Base-by-base conservation (phyloP, 2,329 filamentous ascomycete species). In the Diaporthe longicolla region DNA sequence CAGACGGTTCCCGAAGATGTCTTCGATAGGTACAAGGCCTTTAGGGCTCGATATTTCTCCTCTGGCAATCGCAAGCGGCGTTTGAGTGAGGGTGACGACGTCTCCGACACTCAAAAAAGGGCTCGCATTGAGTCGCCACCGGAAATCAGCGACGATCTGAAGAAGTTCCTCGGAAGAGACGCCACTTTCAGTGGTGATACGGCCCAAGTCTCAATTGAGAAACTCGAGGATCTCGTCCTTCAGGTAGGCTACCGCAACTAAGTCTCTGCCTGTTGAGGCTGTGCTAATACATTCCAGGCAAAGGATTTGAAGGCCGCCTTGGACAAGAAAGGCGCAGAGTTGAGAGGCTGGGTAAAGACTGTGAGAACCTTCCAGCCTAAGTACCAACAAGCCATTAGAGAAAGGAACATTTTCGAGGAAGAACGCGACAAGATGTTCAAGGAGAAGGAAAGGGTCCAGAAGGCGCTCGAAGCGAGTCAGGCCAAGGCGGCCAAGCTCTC, bases 311-410 rank as follows among this genome's bases (percentile, higher is more conserved):
- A 87, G 73, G 75, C 79, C 0, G 78, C 80, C 19, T 66, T 86
- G 11, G 76, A 77, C 32, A 77, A 82, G n/a, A 83, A 81, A 71
- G 77, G 63, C 43, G 57, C 50, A 7, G 24, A 88, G 65, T 78
- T 87, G 21, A 84, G 86, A 40, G 86, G 86, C 24, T 84, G 87
- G 70, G 81, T 85, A 65, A 82, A 81, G 29, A 87, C 87, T 2
- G 79, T 87, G 3, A 81, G 82, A 29, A 80, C 81, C 8, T 84
- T 90, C 5, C 86, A 89, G 66, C 79, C 82, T 10, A 84, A 84
- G 57, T 87, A 86, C 73, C 85, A 87, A 76, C 83, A 83, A 19
- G 88, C 89, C 3, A 79, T 90, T 7, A 81, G 86, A 73, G 89
- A 91, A 29, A 87, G 88, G 45, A 83, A 82, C 45, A 78, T 77